Evolutionary conservation across 495 filamentous ascomycete genomes (phyloP).

Genomic region (Trichoderma orchidacearum): DNA sequence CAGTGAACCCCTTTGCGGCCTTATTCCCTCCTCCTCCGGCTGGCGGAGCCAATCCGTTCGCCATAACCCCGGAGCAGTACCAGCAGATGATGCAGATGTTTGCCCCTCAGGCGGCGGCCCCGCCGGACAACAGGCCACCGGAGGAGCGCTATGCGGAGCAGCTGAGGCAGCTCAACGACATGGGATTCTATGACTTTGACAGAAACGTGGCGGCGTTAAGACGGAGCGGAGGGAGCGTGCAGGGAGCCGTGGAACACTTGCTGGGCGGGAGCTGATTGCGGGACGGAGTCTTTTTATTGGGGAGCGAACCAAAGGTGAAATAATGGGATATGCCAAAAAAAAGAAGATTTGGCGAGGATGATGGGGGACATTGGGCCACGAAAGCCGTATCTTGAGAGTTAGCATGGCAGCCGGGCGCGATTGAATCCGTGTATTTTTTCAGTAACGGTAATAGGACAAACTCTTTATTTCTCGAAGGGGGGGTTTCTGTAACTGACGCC

Average conservation of each 20-base stretch:
- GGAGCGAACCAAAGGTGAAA: no score
- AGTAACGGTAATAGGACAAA: not conserved
- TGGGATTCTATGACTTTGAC: slow-evolving; percentile 98
- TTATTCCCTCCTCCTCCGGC: slow-evolving; percentile 17
- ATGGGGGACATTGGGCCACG: no score
- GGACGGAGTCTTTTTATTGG: no score
- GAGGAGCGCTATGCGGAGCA: slow-evolving; percentile 90
- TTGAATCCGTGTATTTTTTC: not conserved
- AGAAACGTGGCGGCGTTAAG: slow-evolving; percentile 80
- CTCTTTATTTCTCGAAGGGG: no score
- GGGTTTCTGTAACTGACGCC: no score
- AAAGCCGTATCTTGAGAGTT: not conserved
- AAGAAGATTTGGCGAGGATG: no score
- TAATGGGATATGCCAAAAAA: no score
- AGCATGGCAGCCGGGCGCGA: not conserved
- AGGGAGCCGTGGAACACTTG: slow-evolving; percentile 82
- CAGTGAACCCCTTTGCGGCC: slow-evolving; percentile 27
- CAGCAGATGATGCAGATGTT: slow-evolving; percentile 27
- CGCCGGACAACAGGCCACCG: slow-evolving; percentile 70
- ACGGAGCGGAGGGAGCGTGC: slow-evolving; percentile 82
- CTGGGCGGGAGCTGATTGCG: slow-evolving; percentile 28
- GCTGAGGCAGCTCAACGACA: slow-evolving; percentile 87
- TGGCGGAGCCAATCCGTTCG: slow-evolving; percentile 7
- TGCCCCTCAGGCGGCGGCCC: slow-evolving; percentile 26
- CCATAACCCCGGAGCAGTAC: slow-evolving; percentile 25